A percentile compares a stretch with the other conserved stretches of the same genome.
These are phyloP conservation scores for Rhizoclosmatium globosum DNA, from an alignment of 192 early-diverging fungal species.

Conservation along the genomic window DNA sequence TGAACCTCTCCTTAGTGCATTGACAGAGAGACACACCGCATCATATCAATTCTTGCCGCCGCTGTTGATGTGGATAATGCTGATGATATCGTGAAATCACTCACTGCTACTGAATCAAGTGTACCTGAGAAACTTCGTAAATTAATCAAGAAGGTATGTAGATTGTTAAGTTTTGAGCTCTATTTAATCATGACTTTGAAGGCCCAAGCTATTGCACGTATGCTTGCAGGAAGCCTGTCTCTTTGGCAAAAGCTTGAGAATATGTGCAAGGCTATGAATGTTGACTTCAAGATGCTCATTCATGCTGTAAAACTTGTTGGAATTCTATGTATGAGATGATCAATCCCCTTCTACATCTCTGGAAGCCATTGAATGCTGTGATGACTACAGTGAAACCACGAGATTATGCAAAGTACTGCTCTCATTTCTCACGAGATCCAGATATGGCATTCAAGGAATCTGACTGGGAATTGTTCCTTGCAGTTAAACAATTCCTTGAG, in stretches of 20 bases:
- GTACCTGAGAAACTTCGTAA: neutral
- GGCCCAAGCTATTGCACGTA: neutral
- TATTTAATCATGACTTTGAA: too few species aligned
- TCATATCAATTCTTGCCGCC: neutral
- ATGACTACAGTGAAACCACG: neutral
- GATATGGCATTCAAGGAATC: neutral
- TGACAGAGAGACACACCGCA: neutral
- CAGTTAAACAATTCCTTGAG: neutral
- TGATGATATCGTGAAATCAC: neutral
- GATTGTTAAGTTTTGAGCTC: too few species aligned
- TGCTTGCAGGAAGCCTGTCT: neutral
- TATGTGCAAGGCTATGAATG: neutral
- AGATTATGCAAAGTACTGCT: neutral
- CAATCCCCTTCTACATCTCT: neutral
- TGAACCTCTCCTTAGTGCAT: neutral
- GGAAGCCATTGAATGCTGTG: neutral
- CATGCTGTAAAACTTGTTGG: neutral
- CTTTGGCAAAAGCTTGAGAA: neutral
- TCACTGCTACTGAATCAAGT: neutral
- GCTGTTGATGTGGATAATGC: neutral
- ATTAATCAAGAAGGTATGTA: neutral
- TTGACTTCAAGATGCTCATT: neutral
- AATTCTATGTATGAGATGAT: neutral
- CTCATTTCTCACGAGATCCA: neutral
- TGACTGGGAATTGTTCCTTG: neutral